A percentile compares a stretch with the other conserved stretches of the same genome.
Evolutionary conservation across 495 filamentous ascomycete genomes (phyloP).

Genomic region (Penicillium soppii): DNA sequence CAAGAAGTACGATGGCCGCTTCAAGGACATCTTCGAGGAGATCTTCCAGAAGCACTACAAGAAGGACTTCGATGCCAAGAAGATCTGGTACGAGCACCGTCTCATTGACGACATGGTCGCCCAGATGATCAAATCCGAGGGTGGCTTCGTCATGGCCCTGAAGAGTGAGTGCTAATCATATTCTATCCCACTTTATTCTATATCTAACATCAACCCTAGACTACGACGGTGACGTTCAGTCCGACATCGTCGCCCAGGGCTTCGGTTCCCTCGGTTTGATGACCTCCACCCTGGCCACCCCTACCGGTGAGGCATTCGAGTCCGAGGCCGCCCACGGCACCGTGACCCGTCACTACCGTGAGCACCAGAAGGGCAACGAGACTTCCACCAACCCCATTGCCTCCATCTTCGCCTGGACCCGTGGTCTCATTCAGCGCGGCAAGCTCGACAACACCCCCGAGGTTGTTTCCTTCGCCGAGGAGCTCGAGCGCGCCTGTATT

Average conservation of each 20-base stretch:
- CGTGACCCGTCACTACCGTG: conserved; percentile 96
- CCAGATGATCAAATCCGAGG: conserved; percentile 98
- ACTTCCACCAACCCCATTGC: conserved; percentile 99
- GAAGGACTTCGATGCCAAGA: conserved; percentile 82
- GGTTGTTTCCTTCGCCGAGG: conserved; percentile 83
- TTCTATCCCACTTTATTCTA: neutral
- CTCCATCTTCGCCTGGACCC: conserved; percentile 98
- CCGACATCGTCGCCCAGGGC: conserved; percentile 95
- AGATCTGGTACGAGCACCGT: conserved; percentile 98
- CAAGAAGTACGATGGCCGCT: conserved; percentile 96
- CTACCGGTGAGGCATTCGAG: conserved; percentile 93
- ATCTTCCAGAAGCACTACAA: conserved; percentile 87
- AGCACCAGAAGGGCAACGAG: conserved; percentile 94
- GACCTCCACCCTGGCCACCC: conserved; percentile 95
- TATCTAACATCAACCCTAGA: conserved; percentile 52
- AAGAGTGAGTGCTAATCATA: conserved; percentile 67
- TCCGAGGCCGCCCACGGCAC: conserved; percentile 98
- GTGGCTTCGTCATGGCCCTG: conserved; percentile 94
- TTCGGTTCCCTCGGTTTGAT: conserved; percentile 98
- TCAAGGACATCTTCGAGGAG: conserved; percentile 99
- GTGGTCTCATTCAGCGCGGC: conserved; percentile 89
- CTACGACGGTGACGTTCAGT: conserved; percentile 99
- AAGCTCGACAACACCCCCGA: conserved; percentile 87
- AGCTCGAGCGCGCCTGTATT: conserved; percentile 88
- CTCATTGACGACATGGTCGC: conserved; percentile 99